Evolutionary conservation across 345 rosid genomes (phyloP).

Genomic region (Punica granatum): DNA sequence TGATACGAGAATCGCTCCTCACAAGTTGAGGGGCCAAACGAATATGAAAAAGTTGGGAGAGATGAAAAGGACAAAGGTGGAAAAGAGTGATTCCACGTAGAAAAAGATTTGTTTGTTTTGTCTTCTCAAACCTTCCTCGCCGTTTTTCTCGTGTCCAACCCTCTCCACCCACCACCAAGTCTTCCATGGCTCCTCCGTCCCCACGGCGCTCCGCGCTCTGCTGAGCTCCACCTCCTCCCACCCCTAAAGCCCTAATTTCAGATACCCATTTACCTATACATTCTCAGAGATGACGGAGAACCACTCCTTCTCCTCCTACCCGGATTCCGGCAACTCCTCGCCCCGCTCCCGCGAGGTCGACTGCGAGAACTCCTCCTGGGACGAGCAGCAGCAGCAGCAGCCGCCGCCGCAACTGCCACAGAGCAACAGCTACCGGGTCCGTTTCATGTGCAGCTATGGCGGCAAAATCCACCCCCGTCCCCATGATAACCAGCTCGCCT

Average conservation of each 20-base stretch:
- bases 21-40: too few species aligned
- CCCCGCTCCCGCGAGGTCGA: conserved; percentile 59
- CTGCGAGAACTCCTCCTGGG: conserved; percentile 43
- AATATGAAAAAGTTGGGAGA: background rate
- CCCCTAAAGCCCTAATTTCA: conserved; percentile 1
- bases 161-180: background rate
- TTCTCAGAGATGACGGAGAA: conserved; percentile 27
- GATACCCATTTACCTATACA: background rate
- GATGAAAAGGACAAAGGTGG: background rate
- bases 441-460: conserved; percentile 61
- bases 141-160: background rate
- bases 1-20: too few species aligned
- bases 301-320: conserved; percentile 40
- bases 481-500: conserved; percentile 50
- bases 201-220: background rate
- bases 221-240: conserved; percentile 14
- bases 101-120: background rate
- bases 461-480: conserved; percentile 61
- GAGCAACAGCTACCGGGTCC: conserved; percentile 24
- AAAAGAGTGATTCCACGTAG: background rate
- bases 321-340: conserved; percentile 54
- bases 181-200: background rate
- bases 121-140: background rate
- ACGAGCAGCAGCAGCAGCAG: conserved; percentile 22
- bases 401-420: conserved; percentile 8